Evolutionary conservation across 1,284 basidiomycete species (phyloP), one percentile per base, ranked within the genome.

Genomic region (Athelia psychrophila): DNA sequence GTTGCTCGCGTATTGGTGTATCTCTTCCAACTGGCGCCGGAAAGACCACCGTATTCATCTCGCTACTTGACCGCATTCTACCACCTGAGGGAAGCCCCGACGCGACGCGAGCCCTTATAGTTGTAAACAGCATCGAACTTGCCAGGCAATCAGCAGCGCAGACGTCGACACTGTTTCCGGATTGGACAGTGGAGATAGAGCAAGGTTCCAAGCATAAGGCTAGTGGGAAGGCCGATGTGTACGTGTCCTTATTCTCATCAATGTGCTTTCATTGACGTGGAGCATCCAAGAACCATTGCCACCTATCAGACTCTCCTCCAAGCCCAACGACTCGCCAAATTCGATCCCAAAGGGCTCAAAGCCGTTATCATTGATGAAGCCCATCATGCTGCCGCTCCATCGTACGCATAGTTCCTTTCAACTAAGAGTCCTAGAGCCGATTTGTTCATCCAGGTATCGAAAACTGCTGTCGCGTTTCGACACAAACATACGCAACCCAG

Each of bases 301-400:
- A 98, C 95, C 2, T 95, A 93, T 63, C 95, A 98, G 68, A 96
- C 93, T 0, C 74, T 98, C 3, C 74, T 85, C 15, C 84, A 82
- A 48, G 67, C 77, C 1, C 70, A 79, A 9, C 78, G 96, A 20
- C 64, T 97, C 46, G 75, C 75, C 9, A 98, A 97, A 67, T 98
- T 96, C 63, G 76, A 89, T 58, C 88, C 92, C 1, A 62, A 66
- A 9, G 61, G 60, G 24, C 76, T 93, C 62, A 96, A 94, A 65
- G 90, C 88, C 9, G 77, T 98, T 51, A 87, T 98, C 48, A 80
- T 97, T 6, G 94, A 96, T 61, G 94, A 97, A 69, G 95, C 96
- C 0, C 96, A 99, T 64, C 96, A 98, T 70, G 90, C 95, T 23
- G 94, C 93, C 22, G 91, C 95, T 2, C 84, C 87, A 22, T 94